Conservation (phyloP, 805 yeast species). For the Suhomyces faveliae region DNA sequence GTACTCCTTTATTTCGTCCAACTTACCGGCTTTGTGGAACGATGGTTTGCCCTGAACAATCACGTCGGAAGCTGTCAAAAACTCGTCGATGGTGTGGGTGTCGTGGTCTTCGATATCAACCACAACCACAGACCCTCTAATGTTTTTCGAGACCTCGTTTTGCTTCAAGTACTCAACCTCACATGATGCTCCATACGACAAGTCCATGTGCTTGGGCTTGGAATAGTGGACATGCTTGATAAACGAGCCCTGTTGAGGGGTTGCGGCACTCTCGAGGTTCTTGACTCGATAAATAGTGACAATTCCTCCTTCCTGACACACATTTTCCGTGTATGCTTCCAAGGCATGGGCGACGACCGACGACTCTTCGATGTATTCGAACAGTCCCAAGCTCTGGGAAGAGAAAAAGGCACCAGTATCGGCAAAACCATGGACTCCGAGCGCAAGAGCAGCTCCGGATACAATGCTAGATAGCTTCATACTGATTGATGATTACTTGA, state of each 20-base stretch:
- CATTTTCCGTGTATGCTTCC: conserved; percentile 14
- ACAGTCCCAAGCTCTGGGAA: conserved; percentile 11
- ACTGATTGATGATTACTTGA: not conserved
- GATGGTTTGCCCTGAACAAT: conserved; percentile 34
- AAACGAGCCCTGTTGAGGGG: conserved; percentile 8
- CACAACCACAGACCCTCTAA: not conserved
- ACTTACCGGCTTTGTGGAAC: conserved; percentile 22
- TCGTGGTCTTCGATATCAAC: conserved; percentile 2
- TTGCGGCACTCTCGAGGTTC: conserved; percentile 13
- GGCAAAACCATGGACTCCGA: conserved; percentile 19
- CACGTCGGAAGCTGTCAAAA: conserved; percentile 12
- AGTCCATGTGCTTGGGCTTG: conserved; percentile 17
- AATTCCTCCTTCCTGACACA: conserved; percentile 17
- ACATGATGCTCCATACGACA: conserved; percentile 15
- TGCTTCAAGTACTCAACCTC: conserved; percentile 7
- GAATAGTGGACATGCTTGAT: conserved; percentile 22
- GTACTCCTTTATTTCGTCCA: conserved; percentile 22
- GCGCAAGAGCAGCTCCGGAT: conserved; percentile 10
- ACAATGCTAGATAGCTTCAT: conserved; percentile 12
- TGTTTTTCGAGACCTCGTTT: not conserved
- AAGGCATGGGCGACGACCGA: conserved; percentile 17
- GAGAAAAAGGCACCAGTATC: conserved; percentile 26
- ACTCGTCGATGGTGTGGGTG: conserved; percentile 15
- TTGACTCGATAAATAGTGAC: conserved; percentile 28
- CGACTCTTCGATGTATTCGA: conserved; percentile 24